These are phyloP conservation scores for Aspergillus proliferans DNA, from an alignment of 2,329 filamentous ascomycete species.

Conservation along the genomic window DNA sequence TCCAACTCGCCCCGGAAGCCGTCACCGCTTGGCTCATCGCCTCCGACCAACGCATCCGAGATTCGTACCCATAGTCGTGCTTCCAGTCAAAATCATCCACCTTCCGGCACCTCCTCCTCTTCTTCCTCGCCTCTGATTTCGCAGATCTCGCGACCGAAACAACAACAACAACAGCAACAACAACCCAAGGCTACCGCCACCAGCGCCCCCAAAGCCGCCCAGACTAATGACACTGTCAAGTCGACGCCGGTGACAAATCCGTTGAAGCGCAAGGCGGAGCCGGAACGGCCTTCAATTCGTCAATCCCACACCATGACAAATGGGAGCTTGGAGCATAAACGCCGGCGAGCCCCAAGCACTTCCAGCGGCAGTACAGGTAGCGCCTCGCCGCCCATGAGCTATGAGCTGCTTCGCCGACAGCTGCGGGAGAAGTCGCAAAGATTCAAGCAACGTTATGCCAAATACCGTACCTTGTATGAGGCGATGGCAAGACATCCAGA, in stretches of 20 bases:
- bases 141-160: slow-evolving; percentile 29
- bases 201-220: slow-evolving; percentile 14
- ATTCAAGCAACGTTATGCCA: slow-evolving; percentile 55
- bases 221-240: slow-evolving; percentile 25
- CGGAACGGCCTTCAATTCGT: slow-evolving; percentile 22
- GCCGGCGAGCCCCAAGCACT: slow-evolving; percentile 30
- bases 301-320: slow-evolving; percentile 15
- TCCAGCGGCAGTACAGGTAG: slow-evolving; percentile 38
- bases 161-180: slow-evolving; percentile 4
- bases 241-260: slow-evolving; percentile 22
- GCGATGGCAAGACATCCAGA: slow-evolving; percentile 33
- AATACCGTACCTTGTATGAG: slow-evolving; percentile 53
- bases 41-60: slow-evolving; percentile 56
- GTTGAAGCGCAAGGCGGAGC: slow-evolving; percentile 37
- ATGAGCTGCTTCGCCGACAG: slow-evolving; percentile 32
- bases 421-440: slow-evolving; percentile 35
- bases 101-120: slow-evolving; percentile 37
- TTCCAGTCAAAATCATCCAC: slow-evolving; percentile 34
- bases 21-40: slow-evolving; percentile 56
- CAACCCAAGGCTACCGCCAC: slow-evolving; percentile 5
- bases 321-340: slow-evolving; percentile 37
- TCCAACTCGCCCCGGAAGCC: slow-evolving; percentile 51
- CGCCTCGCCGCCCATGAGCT: slow-evolving; percentile 33
- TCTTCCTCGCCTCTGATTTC: slow-evolving; percentile 42
- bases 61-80: slow-evolving; percentile 41